A percentile compares a stretch with the other conserved stretches of the same genome.
phyloP scores from a whole-genome alignment of 208 protist species.

The Leptomonas seymouri region DNA sequence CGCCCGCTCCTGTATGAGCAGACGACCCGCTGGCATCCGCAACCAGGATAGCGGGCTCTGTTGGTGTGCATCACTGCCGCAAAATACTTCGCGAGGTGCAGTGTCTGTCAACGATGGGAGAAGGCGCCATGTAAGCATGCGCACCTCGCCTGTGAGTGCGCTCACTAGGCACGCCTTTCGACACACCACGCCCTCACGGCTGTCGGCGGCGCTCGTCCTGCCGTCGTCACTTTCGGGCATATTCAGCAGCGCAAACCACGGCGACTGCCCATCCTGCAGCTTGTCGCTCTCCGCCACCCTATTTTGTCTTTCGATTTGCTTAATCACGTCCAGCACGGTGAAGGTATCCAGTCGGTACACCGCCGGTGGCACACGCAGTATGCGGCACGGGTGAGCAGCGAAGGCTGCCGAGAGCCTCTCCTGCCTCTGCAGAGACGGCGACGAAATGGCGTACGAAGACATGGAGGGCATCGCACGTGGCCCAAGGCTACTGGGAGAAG shows the following conservation, averaged over 20 bases:
- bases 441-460: no score
- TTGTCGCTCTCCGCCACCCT: not conserved
- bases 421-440: no score
- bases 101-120: conserved; percentile 1
- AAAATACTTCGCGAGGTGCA: not conserved
- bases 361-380: conserved; percentile 23
- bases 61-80: not conserved
- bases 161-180: not conserved
- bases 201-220: not conserved
- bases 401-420: conserved; percentile 2
- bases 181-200: not conserved
- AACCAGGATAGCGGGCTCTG: not conserved
- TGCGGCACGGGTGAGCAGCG: conserved; percentile 3
- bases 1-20: conserved; percentile 12
- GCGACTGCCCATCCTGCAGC: not conserved
- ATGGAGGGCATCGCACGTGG: no score
- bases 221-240: not conserved
- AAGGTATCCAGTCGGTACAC: conserved; percentile 20
- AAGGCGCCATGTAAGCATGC: not conserved
- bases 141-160: not conserved
- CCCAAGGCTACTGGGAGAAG: no score
- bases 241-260: not conserved
- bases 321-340: conserved; percentile 18
- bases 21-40: not conserved
- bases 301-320: not conserved